Conservation (phyloP, 371 early-diverging fungal genomes). For the Encephalitozoon intestinalis region DNA sequence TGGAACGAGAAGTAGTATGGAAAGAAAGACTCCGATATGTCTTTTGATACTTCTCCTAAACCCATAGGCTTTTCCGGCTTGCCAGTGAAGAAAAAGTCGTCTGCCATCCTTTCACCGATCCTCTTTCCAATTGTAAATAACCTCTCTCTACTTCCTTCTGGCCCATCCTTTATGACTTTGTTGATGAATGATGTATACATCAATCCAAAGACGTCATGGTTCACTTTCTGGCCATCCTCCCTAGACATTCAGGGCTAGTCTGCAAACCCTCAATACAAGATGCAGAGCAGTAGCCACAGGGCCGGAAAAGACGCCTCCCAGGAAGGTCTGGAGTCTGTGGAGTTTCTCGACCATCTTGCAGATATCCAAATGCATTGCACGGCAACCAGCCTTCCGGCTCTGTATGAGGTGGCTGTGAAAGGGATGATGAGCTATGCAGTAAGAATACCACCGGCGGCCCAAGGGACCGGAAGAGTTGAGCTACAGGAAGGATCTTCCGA, state of each 20-base stretch:
- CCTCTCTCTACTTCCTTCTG: not conserved
- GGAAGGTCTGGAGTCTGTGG: not conserved
- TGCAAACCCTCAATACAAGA: not conserved
- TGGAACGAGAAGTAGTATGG: not conserved
- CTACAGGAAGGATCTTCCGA: not conserved
- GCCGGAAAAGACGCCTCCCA: not conserved
- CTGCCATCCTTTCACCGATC: not conserved
- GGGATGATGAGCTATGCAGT: conserved; percentile 6
- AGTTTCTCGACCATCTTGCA: not conserved
- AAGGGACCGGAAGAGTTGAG: not conserved
- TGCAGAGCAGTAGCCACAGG: not conserved
- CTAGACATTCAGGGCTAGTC: not conserved
- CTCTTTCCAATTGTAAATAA: not conserved
- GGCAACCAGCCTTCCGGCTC: not conserved
- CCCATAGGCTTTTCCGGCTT: not conserved
- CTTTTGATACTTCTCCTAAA: not conserved
- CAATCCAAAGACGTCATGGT: not conserved
- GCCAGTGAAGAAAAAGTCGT: not conserved
- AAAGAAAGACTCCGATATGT: not conserved
- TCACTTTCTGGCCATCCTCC: not conserved
- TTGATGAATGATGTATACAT: not conserved
- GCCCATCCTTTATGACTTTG: not conserved
- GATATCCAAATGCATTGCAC: conserved; percentile 6
- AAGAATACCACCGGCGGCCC: not conserved
- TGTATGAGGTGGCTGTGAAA: not conserved